Conservation (phyloP, 1,284 basidiomycete species). For the Malassezia sp. region DNA sequence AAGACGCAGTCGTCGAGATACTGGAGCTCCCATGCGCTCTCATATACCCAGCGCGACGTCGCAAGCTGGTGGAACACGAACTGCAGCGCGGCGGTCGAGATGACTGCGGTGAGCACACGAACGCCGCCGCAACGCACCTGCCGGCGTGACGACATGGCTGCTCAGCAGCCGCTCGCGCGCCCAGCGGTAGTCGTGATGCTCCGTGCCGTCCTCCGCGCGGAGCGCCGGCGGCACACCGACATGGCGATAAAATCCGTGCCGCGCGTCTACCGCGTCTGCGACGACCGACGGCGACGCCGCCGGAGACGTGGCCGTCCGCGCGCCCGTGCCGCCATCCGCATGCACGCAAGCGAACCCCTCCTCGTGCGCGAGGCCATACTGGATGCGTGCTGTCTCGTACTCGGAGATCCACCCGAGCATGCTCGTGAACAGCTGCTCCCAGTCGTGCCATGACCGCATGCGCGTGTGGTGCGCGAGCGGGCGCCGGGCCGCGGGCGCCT, state of each 20-base stretch:
- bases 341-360: slow-evolving; percentile 14
- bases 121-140: slow-evolving; percentile 17
- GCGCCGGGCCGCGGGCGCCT: not conserved
- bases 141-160: slow-evolving; percentile 28
- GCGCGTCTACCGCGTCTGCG: slow-evolving; percentile 22
- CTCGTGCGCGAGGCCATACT: slow-evolving; percentile 28
- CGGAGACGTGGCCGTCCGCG: too few relatives aligned
- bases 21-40: slow-evolving; percentile 41
- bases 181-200: slow-evolving; percentile 39
- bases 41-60: slow-evolving; percentile 21
- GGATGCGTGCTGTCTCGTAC: slow-evolving; percentile 34
- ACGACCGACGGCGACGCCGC: slow-evolving; percentile 21
- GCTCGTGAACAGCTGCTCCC: slow-evolving; percentile 27
- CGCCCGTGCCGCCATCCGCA: not conserved
- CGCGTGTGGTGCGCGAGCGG: not conserved
- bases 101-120: slow-evolving; percentile 4
- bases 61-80: slow-evolving; percentile 28
- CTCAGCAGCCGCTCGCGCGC: slow-evolving; percentile 24
- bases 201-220: slow-evolving; percentile 23
- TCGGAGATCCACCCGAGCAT: slow-evolving; percentile 35
- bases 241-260: slow-evolving; percentile 29
- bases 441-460: slow-evolving; percentile 34
- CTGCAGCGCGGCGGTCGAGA: slow-evolving; percentile 22
- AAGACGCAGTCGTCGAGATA: slow-evolving; percentile 42
- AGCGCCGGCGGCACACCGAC: slow-evolving; percentile 35